phyloP scores from a whole-genome alignment of 257 asterid genomes.

The Solanum microdontum region DNA sequence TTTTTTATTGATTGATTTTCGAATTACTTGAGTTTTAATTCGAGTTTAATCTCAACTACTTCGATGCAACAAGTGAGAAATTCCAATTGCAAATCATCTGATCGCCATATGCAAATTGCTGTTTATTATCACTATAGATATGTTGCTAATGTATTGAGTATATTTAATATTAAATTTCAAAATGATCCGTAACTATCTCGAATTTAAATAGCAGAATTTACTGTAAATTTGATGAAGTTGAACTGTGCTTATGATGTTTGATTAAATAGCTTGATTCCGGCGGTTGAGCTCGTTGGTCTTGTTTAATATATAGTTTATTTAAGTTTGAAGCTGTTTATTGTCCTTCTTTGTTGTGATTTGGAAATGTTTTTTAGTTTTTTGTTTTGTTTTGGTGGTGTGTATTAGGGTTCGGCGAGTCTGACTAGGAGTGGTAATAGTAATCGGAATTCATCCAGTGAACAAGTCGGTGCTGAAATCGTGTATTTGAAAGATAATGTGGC shows the following conservation, averaged over 20 bases:
- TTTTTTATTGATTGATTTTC: background rate
- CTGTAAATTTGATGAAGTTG: background rate
- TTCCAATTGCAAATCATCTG: background rate
- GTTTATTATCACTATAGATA: background rate
- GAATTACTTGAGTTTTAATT: background rate
- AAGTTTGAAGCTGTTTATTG: background rate
- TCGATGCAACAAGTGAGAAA: background rate
- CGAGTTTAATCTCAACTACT: background rate
- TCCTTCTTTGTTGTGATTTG: background rate
- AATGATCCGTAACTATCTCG: background rate
- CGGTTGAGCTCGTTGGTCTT: background rate
- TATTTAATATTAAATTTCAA: background rate
- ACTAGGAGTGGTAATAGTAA: constrained; percentile 31
- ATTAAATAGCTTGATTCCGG: background rate
- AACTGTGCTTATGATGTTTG: background rate
- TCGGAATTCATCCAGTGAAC: constrained; percentile 46
- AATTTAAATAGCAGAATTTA: background rate
- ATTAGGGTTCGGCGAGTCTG: constrained; percentile 63
- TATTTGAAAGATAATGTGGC: constrained; percentile 86
- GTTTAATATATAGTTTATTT: background rate
- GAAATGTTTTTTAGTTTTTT: background rate
- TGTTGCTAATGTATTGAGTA: background rate
- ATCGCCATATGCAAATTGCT: background rate
- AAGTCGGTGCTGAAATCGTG: constrained; percentile 65
- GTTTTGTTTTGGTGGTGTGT: background rate